phyloP scores from a whole-genome alignment of 768 basidiomycete species.

The Lenzites betulinus region DNA sequence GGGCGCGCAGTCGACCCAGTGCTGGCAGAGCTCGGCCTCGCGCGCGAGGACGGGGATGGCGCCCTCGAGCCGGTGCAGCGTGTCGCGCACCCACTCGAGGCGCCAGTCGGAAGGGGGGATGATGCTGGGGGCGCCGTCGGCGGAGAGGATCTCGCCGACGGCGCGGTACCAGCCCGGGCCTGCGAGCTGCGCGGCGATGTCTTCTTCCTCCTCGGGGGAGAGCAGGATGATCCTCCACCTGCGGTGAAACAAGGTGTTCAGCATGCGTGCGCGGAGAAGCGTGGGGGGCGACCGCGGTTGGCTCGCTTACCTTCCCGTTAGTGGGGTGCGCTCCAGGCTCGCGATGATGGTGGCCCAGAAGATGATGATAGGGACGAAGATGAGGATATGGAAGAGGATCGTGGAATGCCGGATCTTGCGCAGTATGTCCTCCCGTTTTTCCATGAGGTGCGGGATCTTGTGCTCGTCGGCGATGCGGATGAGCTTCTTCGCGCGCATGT shows the following conservation, averaged over 20 bases:
- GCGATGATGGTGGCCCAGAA: constrained; percentile 73
- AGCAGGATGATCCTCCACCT: constrained; percentile 89
- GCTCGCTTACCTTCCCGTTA: constrained; percentile 74
- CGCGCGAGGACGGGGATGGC: constrained; percentile 68
- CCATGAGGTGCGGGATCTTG: constrained; percentile 51
- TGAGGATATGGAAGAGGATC: constrained; percentile 51
- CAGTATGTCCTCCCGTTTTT: constrained; percentile 49
- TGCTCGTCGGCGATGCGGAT: constrained; percentile 53
- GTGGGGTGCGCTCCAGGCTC: constrained; percentile 74
- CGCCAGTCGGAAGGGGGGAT: constrained; percentile 87
- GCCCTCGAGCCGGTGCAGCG: constrained; percentile 73
- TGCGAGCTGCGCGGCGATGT: constrained; percentile 78
- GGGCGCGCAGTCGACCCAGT: constrained; percentile 56
- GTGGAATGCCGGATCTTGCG: constrained; percentile 53
- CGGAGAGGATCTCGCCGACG: constrained; percentile 74
- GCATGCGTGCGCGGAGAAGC: no score
- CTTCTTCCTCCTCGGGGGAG: constrained; percentile 91
- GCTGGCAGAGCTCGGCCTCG: constrained; percentile 54
- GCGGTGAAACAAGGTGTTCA: neutral
- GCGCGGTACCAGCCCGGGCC: constrained; percentile 87
- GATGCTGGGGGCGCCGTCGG: constrained; percentile 59
- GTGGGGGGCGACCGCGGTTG: neutral
- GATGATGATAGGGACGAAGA: constrained; percentile 60
- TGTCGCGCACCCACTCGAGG: constrained; percentile 81
- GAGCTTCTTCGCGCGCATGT: constrained; percentile 49